Conservation (phyloP, 345 rosid species). For the Punica granatum region DNA sequence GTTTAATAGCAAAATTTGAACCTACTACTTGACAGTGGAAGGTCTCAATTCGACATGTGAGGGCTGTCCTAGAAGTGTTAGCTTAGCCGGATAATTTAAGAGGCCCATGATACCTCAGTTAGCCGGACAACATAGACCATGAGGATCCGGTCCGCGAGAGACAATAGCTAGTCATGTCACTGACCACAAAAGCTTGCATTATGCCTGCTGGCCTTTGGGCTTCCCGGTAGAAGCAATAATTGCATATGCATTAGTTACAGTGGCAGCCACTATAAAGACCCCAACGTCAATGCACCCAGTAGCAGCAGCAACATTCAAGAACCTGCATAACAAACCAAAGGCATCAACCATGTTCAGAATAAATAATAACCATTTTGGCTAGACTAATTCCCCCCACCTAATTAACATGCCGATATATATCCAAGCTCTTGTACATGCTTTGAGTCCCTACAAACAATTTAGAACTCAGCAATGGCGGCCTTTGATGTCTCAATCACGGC, state of each 20-base stretch:
- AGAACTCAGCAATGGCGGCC: no score
- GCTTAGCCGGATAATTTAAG: not conserved
- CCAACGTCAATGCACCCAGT: constrained; percentile 4
- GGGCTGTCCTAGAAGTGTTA: not conserved
- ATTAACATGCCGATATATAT: no score
- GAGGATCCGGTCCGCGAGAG: not conserved
- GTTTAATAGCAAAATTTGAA: not conserved
- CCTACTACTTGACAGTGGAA: not conserved
- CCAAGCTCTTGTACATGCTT: no score
- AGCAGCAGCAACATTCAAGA: constrained; percentile 1
- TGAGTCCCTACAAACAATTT: no score
- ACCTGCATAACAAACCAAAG: not conserved
- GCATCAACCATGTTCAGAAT: not conserved
- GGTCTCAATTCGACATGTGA: not conserved
- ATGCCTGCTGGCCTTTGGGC: not conserved
- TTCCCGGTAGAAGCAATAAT: constrained; percentile 5
- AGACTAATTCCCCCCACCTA: no score
- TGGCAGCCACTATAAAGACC: not conserved
- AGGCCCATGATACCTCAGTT: not conserved
- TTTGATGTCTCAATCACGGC: no score
- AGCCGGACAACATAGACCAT: not conserved
- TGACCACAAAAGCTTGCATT: not conserved
- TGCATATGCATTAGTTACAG: not conserved
- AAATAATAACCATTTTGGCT: no score
- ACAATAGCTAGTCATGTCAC: not conserved